Conservation (phyloP, 495 filamentous ascomycete genomes). For the Massariosphaeria phaeospora region DNA sequence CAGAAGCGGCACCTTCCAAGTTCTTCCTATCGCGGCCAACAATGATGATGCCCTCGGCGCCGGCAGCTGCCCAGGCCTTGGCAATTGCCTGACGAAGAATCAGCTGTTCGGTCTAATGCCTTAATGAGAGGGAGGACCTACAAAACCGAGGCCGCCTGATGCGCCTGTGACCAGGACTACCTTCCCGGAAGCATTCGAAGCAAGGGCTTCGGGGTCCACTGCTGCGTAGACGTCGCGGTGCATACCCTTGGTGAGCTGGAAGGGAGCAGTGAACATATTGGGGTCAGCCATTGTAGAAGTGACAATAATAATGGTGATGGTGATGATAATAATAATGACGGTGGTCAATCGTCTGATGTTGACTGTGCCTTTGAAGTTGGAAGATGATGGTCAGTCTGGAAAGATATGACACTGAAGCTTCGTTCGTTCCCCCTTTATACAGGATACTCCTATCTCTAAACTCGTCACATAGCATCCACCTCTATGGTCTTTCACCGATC, state of each 20-base stretch:
- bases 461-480: no score
- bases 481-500: no score
- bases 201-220: slow-evolving; percentile 40
- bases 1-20: slow-evolving; percentile 36
- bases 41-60: slow-evolving; percentile 43
- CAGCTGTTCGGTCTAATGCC: not conserved
- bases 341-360: no score
- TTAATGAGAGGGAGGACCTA: not conserved
- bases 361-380: no score
- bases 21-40: slow-evolving; percentile 37
- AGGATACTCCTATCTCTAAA: no score
- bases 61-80: slow-evolving; percentile 42
- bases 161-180: slow-evolving; percentile 47
- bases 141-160: slow-evolving; percentile 44
- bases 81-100: slow-evolving; percentile 38
- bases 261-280: slow-evolving; percentile 21
- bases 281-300: slow-evolving; percentile 14
- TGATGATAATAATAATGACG: no score
- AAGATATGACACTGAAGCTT: no score
- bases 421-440: no score
- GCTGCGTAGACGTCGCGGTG: slow-evolving; percentile 46
- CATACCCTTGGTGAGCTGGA: slow-evolving; percentile 33
- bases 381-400: no score
- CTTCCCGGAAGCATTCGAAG: slow-evolving; percentile 42
- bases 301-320: no score